A percentile compares a stretch with the other conserved stretches of the same genome.
These are phyloP conservation scores for Dictyostelium intermedium DNA, from an alignment of 78 protist genomes.

Conservation along the genomic window DNA sequence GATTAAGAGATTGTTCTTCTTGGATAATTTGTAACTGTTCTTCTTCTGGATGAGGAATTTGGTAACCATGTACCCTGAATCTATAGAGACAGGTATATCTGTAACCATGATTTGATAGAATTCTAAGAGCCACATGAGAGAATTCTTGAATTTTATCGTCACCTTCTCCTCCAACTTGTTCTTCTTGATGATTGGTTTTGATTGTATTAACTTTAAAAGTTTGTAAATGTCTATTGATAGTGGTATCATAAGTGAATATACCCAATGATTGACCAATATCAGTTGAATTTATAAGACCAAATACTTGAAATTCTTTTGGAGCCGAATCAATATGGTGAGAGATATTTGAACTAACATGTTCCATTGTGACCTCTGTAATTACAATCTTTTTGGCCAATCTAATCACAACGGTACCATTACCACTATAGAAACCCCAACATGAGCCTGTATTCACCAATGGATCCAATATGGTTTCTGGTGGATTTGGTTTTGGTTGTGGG, in stretches of 20 bases:
- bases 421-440: conserved; percentile 64
- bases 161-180: not conserved
- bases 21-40: not conserved
- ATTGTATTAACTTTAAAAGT: conserved; percentile 6
- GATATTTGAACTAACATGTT: conserved; percentile 18
- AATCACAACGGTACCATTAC: conserved; percentile 24
- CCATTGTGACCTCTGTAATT: conserved; percentile 14
- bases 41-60: not conserved
- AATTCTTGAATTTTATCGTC: not conserved
- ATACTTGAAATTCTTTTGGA: conserved; percentile 15
- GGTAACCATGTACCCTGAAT: conserved; percentile 42
- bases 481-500: conserved; percentile 15
- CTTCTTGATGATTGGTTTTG: not conserved
- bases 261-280: conserved; percentile 36
- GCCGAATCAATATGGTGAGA: conserved; percentile 54
- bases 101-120: conserved; percentile 29
- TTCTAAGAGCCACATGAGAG: conserved; percentile 15
- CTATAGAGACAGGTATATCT: conserved; percentile 59
- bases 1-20: not conserved
- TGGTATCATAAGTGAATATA: not conserved
- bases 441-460: conserved; percentile 25
- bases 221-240: conserved; percentile 29
- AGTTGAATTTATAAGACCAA: conserved; percentile 28
- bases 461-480: conserved; percentile 65
- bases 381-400: not conserved